These are phyloP conservation scores for Amanita pallidorosea DNA, from an alignment of 768 basidiomycete species.

Conservation along the genomic window DNA sequence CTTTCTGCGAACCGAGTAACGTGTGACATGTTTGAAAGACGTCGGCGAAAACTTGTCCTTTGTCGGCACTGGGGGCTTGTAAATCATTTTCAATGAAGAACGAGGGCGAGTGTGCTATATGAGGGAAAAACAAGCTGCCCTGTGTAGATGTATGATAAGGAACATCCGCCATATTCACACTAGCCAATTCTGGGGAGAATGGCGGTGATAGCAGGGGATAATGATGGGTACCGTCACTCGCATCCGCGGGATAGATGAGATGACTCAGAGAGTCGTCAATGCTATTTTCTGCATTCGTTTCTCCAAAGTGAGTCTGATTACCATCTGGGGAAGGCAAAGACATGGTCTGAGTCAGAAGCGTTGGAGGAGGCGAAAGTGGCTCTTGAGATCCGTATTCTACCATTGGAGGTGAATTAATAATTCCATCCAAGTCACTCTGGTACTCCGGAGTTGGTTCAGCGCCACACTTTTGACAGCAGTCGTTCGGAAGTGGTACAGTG, in stretches of 20 bases:
- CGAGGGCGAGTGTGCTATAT: neutral
- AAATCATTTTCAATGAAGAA: neutral
- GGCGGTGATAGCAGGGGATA: slow-evolving; percentile 19
- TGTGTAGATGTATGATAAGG: slow-evolving; percentile 6
- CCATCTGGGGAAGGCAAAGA: slow-evolving; percentile 25
- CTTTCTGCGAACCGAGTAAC: neutral
- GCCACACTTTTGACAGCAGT: slow-evolving; percentile 1
- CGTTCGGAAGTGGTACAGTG: slow-evolving; percentile 15
- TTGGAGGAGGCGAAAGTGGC: slow-evolving; percentile 32
- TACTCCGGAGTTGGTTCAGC: neutral
- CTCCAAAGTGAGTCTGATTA: slow-evolving; percentile 8
- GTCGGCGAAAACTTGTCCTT: neutral
- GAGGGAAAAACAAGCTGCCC: slow-evolving; percentile 9
- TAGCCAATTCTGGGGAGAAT: slow-evolving; percentile 22
- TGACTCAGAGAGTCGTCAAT: neutral
- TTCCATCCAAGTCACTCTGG: slow-evolving; percentile 10
- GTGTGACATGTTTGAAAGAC: neutral
- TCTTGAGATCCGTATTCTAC: slow-evolving; percentile 19
- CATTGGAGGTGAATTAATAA: slow-evolving; percentile 23
- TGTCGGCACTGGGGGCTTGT: neutral
- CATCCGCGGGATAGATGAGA: neutral
- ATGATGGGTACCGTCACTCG: slow-evolving; percentile 10
- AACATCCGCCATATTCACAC: slow-evolving; percentile 3
- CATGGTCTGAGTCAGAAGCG: slow-evolving; percentile 24
- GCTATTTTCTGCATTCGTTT: neutral